Base-by-base conservation (phyloP, 1,284 basidiomycete species). In the Coniophora puteana region DNA sequence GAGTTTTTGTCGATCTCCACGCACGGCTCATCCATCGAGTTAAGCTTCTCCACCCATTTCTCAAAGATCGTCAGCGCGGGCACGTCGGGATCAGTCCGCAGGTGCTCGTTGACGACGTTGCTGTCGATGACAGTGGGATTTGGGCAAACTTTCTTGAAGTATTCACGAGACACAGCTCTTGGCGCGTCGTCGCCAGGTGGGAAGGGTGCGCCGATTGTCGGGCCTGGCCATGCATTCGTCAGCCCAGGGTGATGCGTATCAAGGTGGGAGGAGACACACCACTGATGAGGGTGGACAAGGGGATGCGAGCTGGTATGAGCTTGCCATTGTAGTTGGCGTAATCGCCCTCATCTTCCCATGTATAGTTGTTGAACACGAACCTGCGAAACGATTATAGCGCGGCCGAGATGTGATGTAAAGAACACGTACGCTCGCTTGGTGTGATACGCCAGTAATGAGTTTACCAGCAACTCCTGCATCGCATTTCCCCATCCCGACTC, bases 401-500 rank as follows among this genome's bases (percentile, higher is more conserved):
- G 25, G n/a, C n/a, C 21, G 12, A 36, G 4, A 7, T 3, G 25
- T 16, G n/a, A n/a, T n/a, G 4, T 16, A 37, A 24, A 20, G 11
- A 8, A 24, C n/a, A 61, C 75, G 43, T 51, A 78, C 72, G 71
- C 59, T 48, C 76, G 55, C 20, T 66, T 63, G 0, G 73, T 55
- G 16, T 61, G 54, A 36, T 71, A 65, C 0, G 78, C 73, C 1
- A 80, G 53, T 36, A 75, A 63, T 0, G 75, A 63, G 44, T 72
- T 71, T 38, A 78, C 48, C 5, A 78, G 40, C 48, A 74, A 66
- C 45, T 78, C 77, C 42, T 81, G 74, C 62, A 81, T 66, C 4
- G 59, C 65, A 43, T 81, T 81, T 6, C 78, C 78, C 77, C 78
- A 81, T 4, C 78, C 78, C 25, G 67, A 64, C 11, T 51, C 72